phyloP scores from a whole-genome alignment of 495 filamentous ascomycete genomes.

The Tuber umbilicatum region DNA sequence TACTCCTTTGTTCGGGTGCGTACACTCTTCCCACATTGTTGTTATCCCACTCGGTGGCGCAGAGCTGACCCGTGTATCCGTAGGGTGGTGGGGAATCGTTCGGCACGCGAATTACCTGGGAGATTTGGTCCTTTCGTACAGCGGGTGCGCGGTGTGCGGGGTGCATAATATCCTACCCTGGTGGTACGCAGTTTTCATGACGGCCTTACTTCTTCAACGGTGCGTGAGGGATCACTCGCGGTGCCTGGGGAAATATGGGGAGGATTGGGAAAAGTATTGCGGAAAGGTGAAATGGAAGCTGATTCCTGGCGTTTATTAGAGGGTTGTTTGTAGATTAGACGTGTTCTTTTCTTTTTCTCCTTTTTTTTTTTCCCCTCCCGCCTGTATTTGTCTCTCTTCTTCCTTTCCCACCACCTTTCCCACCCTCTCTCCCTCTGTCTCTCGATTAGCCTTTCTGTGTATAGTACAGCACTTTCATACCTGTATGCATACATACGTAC shows the following conservation, averaged over 20 bases:
- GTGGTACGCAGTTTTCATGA: conserved; percentile 49
- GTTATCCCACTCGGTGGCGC: conserved; percentile 1
- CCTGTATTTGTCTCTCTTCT: neutral
- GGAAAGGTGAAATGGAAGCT: conserved; percentile 46
- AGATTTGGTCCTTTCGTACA: conserved; percentile 47
- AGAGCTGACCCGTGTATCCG: conserved; percentile 7
- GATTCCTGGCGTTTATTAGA: conserved; percentile 46
- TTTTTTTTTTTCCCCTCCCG: neutral
- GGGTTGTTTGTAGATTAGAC: conserved; percentile 11
- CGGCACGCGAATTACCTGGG: conserved; percentile 51
- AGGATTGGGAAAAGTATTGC: conserved; percentile 47
- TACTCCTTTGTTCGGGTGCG: conserved; percentile 46
- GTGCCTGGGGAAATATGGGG: conserved; percentile 48
- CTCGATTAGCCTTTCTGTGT: neutral
- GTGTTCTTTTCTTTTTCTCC: conserved; percentile 26
- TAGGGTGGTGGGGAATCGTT: conserved; percentile 49
- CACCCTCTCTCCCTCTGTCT: neutral
- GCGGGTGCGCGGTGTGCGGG: conserved; percentile 47
- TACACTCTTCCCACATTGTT: conserved; percentile 6
- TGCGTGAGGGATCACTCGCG: conserved; percentile 45
- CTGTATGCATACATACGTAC: neutral
- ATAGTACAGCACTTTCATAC: neutral
- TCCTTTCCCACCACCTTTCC: no score
- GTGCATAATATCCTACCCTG: conserved; percentile 45
- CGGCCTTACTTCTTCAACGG: conserved; percentile 42